Evolutionary conservation across 805 yeast genomes (phyloP).

Genomic region (Kodamaea hsintzibuensis): DNA sequence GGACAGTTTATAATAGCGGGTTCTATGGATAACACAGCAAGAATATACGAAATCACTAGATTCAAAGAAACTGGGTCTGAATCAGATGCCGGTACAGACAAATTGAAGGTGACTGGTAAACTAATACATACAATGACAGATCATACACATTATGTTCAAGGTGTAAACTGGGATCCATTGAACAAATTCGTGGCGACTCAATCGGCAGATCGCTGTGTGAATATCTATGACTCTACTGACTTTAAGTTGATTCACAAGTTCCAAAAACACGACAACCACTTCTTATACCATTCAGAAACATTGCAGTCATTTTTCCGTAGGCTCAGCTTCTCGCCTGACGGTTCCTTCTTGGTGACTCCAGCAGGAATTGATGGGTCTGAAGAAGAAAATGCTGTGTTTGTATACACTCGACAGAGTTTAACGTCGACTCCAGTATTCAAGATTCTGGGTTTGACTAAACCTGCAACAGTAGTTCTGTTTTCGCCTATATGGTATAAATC

Average conservation of each 20-base stretch:
- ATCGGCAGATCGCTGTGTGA: conserved; percentile 83
- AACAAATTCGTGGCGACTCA: conserved; percentile 80
- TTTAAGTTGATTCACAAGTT: conserved; percentile 14
- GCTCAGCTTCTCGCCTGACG: conserved; percentile 87
- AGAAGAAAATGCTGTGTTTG: conserved; percentile 73
- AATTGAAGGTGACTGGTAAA: conserved; percentile 40
- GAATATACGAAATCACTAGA: conserved; percentile 52
- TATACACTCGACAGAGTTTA: conserved; percentile 72
- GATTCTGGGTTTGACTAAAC: conserved; percentile 76
- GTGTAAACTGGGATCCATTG: conserved; percentile 93
- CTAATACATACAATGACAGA: conserved; percentile 62
- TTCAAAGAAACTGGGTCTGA: too few relatives aligned
- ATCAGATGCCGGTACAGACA: neutral
- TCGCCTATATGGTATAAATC: conserved; percentile 61
- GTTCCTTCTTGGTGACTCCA: conserved; percentile 69
- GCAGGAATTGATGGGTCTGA: conserved; percentile 17
- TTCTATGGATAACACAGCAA: conserved; percentile 82
- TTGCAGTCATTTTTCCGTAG: conserved; percentile 89
- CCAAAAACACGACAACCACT: conserved; percentile 13
- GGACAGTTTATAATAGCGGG: conserved; percentile 78
- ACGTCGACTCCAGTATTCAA: conserved; percentile 72
- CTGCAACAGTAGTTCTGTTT: conserved; percentile 81
- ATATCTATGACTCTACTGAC: conserved; percentile 46
- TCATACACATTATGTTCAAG: conserved; percentile 91
- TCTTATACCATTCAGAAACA: conserved; percentile 79